These are phyloP conservation scores for Arthrobotrys musiformis DNA, from an alignment of 2,329 filamentous ascomycete genomes.

Conservation along the genomic window DNA sequence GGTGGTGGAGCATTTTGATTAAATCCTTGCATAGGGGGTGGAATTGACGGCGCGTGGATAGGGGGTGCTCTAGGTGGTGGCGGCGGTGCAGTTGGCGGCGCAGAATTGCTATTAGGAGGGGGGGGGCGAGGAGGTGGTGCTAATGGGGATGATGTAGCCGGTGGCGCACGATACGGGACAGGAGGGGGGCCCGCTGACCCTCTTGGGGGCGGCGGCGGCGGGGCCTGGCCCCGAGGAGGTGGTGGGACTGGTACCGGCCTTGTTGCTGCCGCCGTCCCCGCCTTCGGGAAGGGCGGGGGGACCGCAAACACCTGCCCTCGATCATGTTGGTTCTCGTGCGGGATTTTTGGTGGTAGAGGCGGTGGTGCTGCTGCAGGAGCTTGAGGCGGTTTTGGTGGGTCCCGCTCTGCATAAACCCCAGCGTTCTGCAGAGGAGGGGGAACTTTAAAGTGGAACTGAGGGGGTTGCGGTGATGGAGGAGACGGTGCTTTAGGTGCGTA, in stretches of 20 bases:
- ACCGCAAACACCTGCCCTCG: slow-evolving; percentile 74
- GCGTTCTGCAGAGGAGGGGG: slow-evolving; percentile 90
- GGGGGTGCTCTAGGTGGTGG: slow-evolving; percentile 63
- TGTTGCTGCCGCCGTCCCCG: slow-evolving; percentile 64
- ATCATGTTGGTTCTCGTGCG: slow-evolving; percentile 73
- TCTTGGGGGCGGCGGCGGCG: slow-evolving; percentile 72
- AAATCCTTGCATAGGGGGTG: slow-evolving; percentile 62
- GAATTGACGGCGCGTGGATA: slow-evolving; percentile 62
- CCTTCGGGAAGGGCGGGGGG: slow-evolving; percentile 76
- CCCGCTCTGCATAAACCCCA: slow-evolving; percentile 78
- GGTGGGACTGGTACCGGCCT: slow-evolving; percentile 71
- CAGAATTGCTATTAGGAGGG: slow-evolving; percentile 30
- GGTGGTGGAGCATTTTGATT: slow-evolving; percentile 62
- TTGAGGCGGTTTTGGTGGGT: slow-evolving; percentile 73
- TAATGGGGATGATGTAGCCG: slow-evolving; percentile 62
- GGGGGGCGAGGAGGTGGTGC: slow-evolving; percentile 60
- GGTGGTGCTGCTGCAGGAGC: slow-evolving; percentile 73
- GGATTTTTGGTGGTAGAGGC: slow-evolving; percentile 66
- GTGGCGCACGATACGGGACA: slow-evolving; percentile 61
- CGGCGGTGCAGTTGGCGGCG: slow-evolving; percentile 56
- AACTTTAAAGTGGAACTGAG: slow-evolving; percentile 76
- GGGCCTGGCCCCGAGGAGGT: slow-evolving; percentile 64
- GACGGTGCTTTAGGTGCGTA: slow-evolving; percentile 21
- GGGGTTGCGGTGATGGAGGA: slow-evolving; percentile 17
- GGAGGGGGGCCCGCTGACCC: slow-evolving; percentile 64